A percentile compares a stretch with the other conserved stretches of the same genome.
Evolutionary conservation across 2,329 filamentous ascomycete genomes (phyloP).

Genomic region (Myriosclerotinia curreyana): DNA sequence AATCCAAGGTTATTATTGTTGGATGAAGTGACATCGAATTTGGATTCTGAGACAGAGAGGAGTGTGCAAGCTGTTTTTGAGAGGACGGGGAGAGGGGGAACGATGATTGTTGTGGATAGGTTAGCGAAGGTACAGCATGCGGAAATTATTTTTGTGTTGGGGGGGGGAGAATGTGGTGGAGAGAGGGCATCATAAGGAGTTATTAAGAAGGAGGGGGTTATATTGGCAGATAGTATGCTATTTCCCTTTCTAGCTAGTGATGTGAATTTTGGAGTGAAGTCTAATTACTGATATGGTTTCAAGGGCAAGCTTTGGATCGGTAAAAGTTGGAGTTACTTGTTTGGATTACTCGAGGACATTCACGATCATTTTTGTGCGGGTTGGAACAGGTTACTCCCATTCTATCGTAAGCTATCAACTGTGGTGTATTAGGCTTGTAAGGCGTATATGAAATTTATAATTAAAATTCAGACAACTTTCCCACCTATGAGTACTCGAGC

Average conservation of each 20-base stretch:
- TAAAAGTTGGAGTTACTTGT: background rate
- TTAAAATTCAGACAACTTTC: no score
- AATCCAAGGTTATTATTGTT: slow-evolving; percentile 52
- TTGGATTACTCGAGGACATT: background rate
- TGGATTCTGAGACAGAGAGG: slow-evolving; percentile 57
- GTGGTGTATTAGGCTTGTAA: background rate
- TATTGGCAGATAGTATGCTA: slow-evolving; percentile 37
- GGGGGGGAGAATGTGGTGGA: slow-evolving; percentile 33
- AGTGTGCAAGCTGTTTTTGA: slow-evolving; percentile 65
- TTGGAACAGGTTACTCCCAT: background rate
- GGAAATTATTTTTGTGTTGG: slow-evolving; percentile 36
- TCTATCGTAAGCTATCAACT: background rate
- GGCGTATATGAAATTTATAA: no score
- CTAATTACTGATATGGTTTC: slow-evolving; percentile 25
- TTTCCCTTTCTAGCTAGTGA: background rate
- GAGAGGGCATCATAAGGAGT: slow-evolving; percentile 31
- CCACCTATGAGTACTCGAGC: no score
- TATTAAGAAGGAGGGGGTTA: slow-evolving; percentile 32
- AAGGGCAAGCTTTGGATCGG: slow-evolving; percentile 25
- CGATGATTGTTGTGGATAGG: slow-evolving; percentile 74
- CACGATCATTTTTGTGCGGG: background rate
- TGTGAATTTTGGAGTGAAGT: background rate
- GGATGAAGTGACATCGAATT: slow-evolving; percentile 56
- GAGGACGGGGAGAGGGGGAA: slow-evolving; percentile 58
- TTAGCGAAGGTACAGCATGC: slow-evolving; percentile 75